A percentile compares a stretch with the other conserved stretches of the same genome.
These are phyloP conservation scores for Leucosporidium creatinivorum DNA, from an alignment of 768 basidiomycete species.

Conservation along the genomic window DNA sequence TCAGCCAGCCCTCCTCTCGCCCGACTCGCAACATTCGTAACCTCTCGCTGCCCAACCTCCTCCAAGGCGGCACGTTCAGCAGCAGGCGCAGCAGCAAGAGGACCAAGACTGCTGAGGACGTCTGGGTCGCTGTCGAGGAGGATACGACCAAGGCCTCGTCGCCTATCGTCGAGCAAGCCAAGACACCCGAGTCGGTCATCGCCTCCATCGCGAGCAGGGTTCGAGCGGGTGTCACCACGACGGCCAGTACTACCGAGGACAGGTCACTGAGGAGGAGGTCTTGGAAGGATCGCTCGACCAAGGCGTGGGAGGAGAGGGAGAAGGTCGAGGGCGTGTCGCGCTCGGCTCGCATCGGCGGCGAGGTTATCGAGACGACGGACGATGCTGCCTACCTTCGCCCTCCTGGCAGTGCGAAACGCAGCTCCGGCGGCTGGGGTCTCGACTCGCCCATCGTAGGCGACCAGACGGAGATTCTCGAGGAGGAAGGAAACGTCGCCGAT, in stretches of 20 bases:
- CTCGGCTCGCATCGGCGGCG: too few species aligned
- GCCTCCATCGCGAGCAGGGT: not conserved
- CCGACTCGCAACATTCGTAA: slow-evolving; percentile 2
- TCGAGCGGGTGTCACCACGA: too few species aligned
- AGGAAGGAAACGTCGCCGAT: slow-evolving; percentile 8
- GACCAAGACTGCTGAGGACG: not conserved
- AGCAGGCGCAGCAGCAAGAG: not conserved
- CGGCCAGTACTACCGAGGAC: not conserved
- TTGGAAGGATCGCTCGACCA: slow-evolving; percentile 3
- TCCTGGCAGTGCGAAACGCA: not conserved
- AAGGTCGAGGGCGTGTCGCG: too few species aligned
- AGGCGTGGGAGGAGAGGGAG: not conserved
- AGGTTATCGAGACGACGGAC: not conserved
- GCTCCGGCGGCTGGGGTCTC: not conserved
- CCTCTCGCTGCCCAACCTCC: slow-evolving; percentile 12
- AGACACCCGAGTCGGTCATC: not conserved
- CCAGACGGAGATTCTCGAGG: slow-evolving; percentile 13
- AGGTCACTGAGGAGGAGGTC: not conserved
- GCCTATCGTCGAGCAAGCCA: not conserved
- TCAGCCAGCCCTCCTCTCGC: not conserved
- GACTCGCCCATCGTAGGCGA: not conserved
- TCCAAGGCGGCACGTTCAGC: not conserved
- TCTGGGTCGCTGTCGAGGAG: slow-evolving; percentile 16
- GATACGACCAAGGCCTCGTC: not conserved
- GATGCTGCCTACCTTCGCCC: not conserved